Evolutionary conservation across 1,139 yeast genomes (phyloP).

Genomic region (Hemisphaericaspora xylofermentans): DNA sequence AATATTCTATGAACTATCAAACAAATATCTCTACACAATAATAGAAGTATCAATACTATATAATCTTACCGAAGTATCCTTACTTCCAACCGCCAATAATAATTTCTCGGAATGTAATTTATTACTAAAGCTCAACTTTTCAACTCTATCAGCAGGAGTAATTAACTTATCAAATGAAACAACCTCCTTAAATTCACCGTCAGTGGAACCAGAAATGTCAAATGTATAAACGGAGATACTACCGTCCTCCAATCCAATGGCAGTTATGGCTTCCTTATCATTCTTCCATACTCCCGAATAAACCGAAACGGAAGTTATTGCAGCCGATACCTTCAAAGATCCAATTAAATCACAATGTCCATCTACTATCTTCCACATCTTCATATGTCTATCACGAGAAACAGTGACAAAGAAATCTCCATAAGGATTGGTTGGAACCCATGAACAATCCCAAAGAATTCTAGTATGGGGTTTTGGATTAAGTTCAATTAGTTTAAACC

Average conservation of each 20-base stretch:
- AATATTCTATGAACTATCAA: neutral
- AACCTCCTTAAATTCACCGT: constrained; percentile 25
- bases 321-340: constrained; percentile 42
- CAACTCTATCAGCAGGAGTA: constrained; percentile 61
- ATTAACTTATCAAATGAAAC: constrained; percentile 31
- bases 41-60: constrained; percentile 27
- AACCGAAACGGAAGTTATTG: constrained; percentile 76
- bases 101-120: constrained; percentile 20
- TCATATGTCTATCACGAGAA: constrained; percentile 80
- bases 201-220: constrained; percentile 29
- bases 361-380: constrained; percentile 57
- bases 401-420: constrained; percentile 66
- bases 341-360: constrained; percentile 19
- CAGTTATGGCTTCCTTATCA: constrained; percentile 36
- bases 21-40: neutral
- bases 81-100: constrained; percentile 63
- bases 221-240: constrained; percentile 23
- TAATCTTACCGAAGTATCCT: constrained; percentile 67
- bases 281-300: constrained; percentile 23
- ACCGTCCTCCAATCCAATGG: constrained; percentile 75
- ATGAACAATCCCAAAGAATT: constrained; percentile 93
- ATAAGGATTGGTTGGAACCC: constrained; percentile 53
- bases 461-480: constrained; percentile 79
- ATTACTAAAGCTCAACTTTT: constrained; percentile 57
- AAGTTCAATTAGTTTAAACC: constrained; percentile 44